These are phyloP conservation scores for Trichoderma semiorbis DNA, from an alignment of 2,329 filamentous ascomycete genomes.

Conservation along the genomic window DNA sequence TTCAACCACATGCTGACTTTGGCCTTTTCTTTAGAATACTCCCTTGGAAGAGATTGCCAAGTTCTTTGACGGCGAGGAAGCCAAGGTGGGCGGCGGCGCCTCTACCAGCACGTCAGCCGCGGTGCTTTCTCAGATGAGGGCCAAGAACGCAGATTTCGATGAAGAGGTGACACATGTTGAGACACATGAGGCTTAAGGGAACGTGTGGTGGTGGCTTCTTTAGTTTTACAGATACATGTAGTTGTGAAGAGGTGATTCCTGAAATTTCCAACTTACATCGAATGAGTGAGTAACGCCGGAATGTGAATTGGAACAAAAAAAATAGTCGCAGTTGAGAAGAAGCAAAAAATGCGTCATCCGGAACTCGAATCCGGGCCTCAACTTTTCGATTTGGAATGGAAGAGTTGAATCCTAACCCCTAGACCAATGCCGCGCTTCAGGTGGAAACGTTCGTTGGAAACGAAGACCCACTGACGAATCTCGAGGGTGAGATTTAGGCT, in stretches of 20 bases:
- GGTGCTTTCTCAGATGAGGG: conserved; percentile 2
- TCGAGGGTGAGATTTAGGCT: neutral
- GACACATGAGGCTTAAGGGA: neutral
- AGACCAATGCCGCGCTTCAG: conserved; percentile 11
- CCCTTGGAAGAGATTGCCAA: conserved; percentile 14
- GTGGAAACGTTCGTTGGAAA: neutral
- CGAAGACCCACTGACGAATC: conserved; percentile 4
- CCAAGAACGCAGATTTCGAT: neutral
- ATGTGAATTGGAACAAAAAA: neutral
- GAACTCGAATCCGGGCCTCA: conserved; percentile 20
- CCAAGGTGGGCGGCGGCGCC: conserved; percentile 8
- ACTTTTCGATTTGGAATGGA: conserved; percentile 15
- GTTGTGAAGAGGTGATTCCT: neutral
- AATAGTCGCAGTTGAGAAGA: neutral
- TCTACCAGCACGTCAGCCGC: neutral
- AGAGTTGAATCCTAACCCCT: conserved; percentile 20
- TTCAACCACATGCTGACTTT: neutral
- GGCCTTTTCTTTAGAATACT: neutral
- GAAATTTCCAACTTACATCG: neutral
- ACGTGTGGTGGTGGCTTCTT: neutral
- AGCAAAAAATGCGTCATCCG: conserved; percentile 18
- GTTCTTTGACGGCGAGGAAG: conserved; percentile 7
- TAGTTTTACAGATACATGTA: neutral
- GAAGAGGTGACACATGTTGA: neutral
- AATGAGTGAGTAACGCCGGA: neutral